Base-by-base conservation (phyloP, 1,139 yeast species). In the Candida gigantensis region DNA sequence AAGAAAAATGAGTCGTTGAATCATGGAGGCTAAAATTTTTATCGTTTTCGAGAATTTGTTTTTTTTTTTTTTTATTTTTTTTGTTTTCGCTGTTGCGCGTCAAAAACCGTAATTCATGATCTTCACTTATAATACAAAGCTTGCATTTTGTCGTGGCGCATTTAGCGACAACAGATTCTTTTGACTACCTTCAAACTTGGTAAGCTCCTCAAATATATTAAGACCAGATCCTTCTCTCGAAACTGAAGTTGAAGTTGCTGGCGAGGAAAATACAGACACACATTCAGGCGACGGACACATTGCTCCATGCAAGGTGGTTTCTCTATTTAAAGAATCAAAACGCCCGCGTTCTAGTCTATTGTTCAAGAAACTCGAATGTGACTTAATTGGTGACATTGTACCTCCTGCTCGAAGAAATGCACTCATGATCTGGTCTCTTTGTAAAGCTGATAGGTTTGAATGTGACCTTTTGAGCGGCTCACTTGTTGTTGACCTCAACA, bases 191-290 rank as follows among this genome's bases (percentile, higher is more conserved):
- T 21, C 26, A 9, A n/a, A 30, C 20, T 9, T 30, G 10, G 20
- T n/a, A n/a, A 21, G 16, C n/a, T 31, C 36, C 4, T 33, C 32
- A 33, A 14, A 16, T 12, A 28, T 25, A 26, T 21, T 16, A 11
- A 23, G 13, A 8, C 19, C 24, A 6, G 34, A 31, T 3, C 34
- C 23, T 17, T 36, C 37, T 35, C 42, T 28, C 19, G 42, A 39
- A 2, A 30, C 29, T 13, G 17, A n/a, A 6, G 31, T 23, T 9
- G 47, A 42, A 11, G 46, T 37, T 14, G 42, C 20, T 1, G 68
- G 68, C 0, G 68, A 55, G 13, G 50, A 53, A 38, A 65, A 58
- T 11, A 37, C 48, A 2, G 68, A 60, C 1, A 60, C 61, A 21
- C 51, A 37, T 12, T 55, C 58, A 0, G 71, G 71, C 0, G 65